phyloP scores from a whole-genome alignment of 2,329 filamentous ascomycete genomes.

The Calonectria pseudoreteaudii region DNA sequence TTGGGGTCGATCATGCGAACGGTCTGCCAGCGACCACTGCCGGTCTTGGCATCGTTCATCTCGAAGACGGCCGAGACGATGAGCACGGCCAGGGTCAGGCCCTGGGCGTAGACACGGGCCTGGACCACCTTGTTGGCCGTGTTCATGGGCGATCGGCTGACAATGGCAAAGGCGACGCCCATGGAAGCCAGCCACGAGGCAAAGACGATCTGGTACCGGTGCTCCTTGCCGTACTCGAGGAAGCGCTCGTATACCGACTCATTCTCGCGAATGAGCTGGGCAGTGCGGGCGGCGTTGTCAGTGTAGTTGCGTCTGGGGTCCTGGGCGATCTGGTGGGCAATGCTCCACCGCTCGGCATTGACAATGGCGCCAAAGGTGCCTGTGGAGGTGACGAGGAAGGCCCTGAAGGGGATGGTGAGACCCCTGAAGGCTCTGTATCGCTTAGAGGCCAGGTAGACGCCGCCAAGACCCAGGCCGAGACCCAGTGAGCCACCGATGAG shows the following conservation, averaged over 20 bases:
- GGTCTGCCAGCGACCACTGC: conserved; percentile 85
- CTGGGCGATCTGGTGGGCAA: conserved; percentile 74
- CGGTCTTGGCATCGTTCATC: conserved; percentile 79
- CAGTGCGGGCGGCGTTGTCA: conserved; percentile 69
- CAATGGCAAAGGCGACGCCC: conserved; percentile 77
- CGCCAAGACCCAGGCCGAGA: conserved; percentile 73
- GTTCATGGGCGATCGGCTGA: conserved; percentile 80
- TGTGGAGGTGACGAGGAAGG: conserved; percentile 86
- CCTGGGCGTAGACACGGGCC: conserved; percentile 94
- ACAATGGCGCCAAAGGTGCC: conserved; percentile 91
- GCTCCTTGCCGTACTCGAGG: conserved; percentile 79
- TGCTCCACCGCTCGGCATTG: conserved; percentile 78
- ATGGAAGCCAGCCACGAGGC: conserved; percentile 85
- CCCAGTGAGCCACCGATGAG: conserved; percentile 78
- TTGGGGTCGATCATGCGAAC: conserved; percentile 83
- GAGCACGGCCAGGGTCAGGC: conserved; percentile 85
- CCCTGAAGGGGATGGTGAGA: conserved; percentile 90
- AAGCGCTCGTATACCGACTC: conserved; percentile 70
- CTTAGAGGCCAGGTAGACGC: conserved; percentile 73
- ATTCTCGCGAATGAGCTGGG: conserved; percentile 65
- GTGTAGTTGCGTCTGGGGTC: conserved; percentile 77
- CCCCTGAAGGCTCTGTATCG: conserved; percentile 83
- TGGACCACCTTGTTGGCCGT: conserved; percentile 93
- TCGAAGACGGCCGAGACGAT: conserved; percentile 87
- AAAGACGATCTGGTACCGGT: conserved; percentile 90